A percentile compares a stretch with the other conserved stretches of the same genome.
These are phyloP conservation scores for Trichoderma endophyticum DNA, from an alignment of 2,329 filamentous ascomycete genomes.

Conservation along the genomic window DNA sequence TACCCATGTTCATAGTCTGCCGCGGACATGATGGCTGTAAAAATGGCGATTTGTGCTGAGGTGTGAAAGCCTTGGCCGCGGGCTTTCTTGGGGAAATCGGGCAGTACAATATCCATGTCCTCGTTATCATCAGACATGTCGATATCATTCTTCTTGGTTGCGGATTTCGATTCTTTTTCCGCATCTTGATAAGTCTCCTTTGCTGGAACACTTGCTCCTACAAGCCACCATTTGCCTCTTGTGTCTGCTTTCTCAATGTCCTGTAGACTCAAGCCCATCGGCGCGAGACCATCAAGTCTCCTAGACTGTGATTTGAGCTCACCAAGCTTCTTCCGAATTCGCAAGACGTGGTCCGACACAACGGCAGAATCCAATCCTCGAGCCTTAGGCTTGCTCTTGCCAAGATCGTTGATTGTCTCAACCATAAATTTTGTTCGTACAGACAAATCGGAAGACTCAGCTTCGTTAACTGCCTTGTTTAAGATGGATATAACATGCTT, in stretches of 20 bases:
- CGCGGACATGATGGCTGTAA: slow-evolving; percentile 84
- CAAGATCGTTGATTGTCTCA: slow-evolving; percentile 89
- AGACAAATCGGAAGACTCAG: slow-evolving; percentile 68
- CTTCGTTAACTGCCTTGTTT: slow-evolving; percentile 65
- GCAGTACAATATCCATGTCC: slow-evolving; percentile 49
- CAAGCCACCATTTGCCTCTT: slow-evolving; percentile 96
- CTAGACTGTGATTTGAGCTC: slow-evolving; percentile 60
- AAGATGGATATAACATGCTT: slow-evolving; percentile 85
- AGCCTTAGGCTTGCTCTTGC: slow-evolving; percentile 87
- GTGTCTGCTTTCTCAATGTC: slow-evolving; percentile 83
- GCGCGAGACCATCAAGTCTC: slow-evolving; percentile 70
- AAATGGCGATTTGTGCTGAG: slow-evolving; percentile 83
- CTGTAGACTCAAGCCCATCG: slow-evolving; percentile 73
- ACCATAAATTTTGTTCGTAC: slow-evolving; percentile 97
- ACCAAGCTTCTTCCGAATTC: slow-evolving; percentile 85
- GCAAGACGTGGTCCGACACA: slow-evolving; percentile 75
- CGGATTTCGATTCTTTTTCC: slow-evolving; percentile 22
- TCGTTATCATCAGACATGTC: slow-evolving; percentile 39
- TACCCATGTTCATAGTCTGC: slow-evolving; percentile 82
- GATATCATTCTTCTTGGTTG: slow-evolving; percentile 21
- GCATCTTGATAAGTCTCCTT: slow-evolving; percentile 22
- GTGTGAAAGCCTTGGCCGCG: slow-evolving; percentile 83
- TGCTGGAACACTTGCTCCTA: slow-evolving; percentile 83
- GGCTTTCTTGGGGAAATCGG: slow-evolving; percentile 71
- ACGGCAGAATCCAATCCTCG: slow-evolving; percentile 67